Conservation (phyloP, 371 early-diverging fungal species). For the Umbelopsis sp. region DNA sequence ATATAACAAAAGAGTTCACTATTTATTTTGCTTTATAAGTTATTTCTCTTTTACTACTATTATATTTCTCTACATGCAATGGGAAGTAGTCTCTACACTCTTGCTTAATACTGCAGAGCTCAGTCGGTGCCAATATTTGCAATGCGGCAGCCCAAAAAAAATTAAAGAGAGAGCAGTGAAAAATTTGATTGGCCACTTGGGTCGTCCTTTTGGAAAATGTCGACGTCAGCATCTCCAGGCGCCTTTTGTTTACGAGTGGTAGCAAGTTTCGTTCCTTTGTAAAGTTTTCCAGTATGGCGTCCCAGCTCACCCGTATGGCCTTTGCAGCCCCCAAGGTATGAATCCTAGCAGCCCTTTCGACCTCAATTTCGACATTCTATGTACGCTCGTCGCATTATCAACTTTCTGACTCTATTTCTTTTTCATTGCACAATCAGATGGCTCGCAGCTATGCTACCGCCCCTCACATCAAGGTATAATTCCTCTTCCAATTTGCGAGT, state of each 20-base stretch:
- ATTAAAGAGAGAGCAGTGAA: not conserved
- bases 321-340: conserved; percentile 51
- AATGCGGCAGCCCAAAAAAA: not conserved
- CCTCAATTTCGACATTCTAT: not conserved
- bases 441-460: conserved; percentile 24
- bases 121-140: not conserved
- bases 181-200: not conserved
- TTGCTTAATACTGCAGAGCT: no score
- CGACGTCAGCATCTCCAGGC: conserved; percentile 17
- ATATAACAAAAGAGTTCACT: no score
- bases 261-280: conserved; percentile 10
- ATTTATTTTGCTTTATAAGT: no score
- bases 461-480: conserved; percentile 18
- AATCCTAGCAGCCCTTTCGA: not conserved
- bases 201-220: not conserved
- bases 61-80: no score
- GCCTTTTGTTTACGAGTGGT: conserved; percentile 14
- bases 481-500: conserved; percentile 28
- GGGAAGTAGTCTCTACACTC: no score
- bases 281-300: conserved; percentile 39
- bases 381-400: not conserved
- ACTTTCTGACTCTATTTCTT: not conserved
- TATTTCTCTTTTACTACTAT: no score
- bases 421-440: conserved; percentile 14
- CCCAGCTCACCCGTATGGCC: conserved; percentile 52